Evolutionary conservation across 345 rosid genomes (phyloP).

Genomic region (Bretschneidera sinensis): DNA sequence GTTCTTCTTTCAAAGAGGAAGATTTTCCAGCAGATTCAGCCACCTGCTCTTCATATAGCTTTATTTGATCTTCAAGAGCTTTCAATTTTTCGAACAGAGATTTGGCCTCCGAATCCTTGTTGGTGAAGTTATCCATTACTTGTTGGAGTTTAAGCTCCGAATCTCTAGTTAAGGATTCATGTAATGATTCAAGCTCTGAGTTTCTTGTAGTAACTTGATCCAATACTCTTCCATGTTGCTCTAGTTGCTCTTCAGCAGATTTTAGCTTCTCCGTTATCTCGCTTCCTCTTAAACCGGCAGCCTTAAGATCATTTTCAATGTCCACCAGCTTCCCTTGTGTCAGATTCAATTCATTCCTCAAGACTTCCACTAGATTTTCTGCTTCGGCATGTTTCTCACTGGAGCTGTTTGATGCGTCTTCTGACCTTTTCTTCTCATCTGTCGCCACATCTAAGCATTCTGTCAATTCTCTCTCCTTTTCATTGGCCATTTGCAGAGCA

Average conservation of each 20-base stretch:
- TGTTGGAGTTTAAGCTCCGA: slow-evolving; percentile 63
- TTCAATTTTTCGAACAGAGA: slow-evolving; percentile 59
- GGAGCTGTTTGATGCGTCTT: slow-evolving; percentile 47
- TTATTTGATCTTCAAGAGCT: slow-evolving; percentile 53
- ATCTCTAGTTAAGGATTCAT: slow-evolving; percentile 54
- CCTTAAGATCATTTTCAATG: slow-evolving; percentile 61
- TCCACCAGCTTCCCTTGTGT: slow-evolving; percentile 58
- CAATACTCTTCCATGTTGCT: slow-evolving; percentile 45
- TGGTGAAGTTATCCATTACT: slow-evolving; percentile 46
- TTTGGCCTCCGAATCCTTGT: slow-evolving; percentile 71
- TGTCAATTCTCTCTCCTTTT: slow-evolving; percentile 58
- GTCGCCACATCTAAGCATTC: slow-evolving; percentile 45
- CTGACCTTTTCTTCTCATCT: slow-evolving; percentile 67
- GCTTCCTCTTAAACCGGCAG: slow-evolving; percentile 57
- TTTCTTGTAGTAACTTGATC: slow-evolving; percentile 50
- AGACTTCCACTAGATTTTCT: slow-evolving; percentile 56
- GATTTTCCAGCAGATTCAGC: slow-evolving; percentile 49
- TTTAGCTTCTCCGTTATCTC: slow-evolving; percentile 70
- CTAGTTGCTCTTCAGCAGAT: slow-evolving; percentile 65
- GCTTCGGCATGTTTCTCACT: slow-evolving; percentile 57
- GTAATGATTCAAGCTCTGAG: slow-evolving; percentile 61
- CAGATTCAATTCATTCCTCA: slow-evolving; percentile 61
- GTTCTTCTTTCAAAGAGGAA: slow-evolving; percentile 58
- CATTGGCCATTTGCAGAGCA: slow-evolving; percentile 53
- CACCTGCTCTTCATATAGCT: slow-evolving; percentile 55